A percentile compares a stretch with the other conserved stretches of the same genome.
Conservation (phyloP, 768 basidiomycete species). For the Tricholoma bakamatsutake region DNA sequence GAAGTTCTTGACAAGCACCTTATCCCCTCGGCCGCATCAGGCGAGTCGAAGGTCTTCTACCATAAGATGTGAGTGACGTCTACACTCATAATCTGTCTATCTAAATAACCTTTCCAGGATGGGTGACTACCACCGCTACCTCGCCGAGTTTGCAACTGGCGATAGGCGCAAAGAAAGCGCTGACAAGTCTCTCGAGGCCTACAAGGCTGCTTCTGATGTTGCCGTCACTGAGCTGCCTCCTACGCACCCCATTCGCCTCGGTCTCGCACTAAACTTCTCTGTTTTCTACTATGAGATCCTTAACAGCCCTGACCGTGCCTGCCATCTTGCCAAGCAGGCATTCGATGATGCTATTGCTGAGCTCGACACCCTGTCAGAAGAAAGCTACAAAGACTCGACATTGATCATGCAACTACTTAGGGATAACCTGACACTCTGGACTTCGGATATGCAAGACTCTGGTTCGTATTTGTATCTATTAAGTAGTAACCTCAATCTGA, state of each 20-base stretch:
- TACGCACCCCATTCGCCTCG: constrained; percentile 97
- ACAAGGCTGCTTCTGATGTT: constrained; percentile 97
- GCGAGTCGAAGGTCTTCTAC: constrained; percentile 99
- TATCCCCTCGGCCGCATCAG: constrained; percentile 92
- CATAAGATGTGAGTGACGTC: constrained; percentile 82
- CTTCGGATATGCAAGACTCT: constrained; percentile 94
- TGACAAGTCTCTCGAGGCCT: constrained; percentile 94
- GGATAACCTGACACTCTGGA: constrained; percentile 98
- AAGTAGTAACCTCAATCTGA: background rate
- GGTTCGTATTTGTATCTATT: constrained; percentile 39
- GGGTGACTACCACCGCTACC: constrained; percentile 99
- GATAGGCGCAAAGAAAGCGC: constrained; percentile 96
- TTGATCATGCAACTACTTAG: constrained; percentile 95
- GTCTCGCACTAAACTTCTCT: constrained; percentile 98
- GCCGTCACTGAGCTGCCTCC: constrained; percentile 93
- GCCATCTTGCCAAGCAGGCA: constrained; percentile 97
- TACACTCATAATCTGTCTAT: constrained; percentile 10
- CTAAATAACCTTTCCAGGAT: constrained; percentile 53
- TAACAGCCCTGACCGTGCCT: constrained; percentile 97
- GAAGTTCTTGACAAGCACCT: constrained; percentile 97
- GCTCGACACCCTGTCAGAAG: constrained; percentile 97
- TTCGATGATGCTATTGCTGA: constrained; percentile 99
- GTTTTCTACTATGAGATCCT: constrained; percentile 99
- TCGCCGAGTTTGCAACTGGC: constrained; percentile 97
- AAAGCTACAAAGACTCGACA: constrained; percentile 99